Evolutionary conservation across 2,329 filamentous ascomycete genomes (phyloP), one percentile per base, ranked within the genome.

Genomic region (Trichoderma oligosporum): DNA sequence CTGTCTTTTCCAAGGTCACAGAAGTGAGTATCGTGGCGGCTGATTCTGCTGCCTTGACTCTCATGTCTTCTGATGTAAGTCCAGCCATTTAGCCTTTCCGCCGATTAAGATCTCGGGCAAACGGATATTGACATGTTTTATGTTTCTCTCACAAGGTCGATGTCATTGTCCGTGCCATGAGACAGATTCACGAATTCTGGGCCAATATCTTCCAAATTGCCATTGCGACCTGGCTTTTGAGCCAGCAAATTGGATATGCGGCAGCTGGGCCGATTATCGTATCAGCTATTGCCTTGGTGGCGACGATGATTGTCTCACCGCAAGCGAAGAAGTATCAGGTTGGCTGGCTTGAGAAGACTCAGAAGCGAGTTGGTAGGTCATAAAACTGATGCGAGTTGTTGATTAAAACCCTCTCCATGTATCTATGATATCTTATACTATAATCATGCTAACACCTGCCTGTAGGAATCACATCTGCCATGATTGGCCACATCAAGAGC

Each of bases 1-100:
- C 67, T 2, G 62, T 63, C 7, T 74, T 71, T 55, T 57, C 63
- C 27, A 72, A 74, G 46, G 66, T 69, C 1, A 71, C 67, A 0
- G 62, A 65, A 6, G 61, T 70, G 27, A 68, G 65, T 5, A 64
- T 66, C 12, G 64, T 65, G 4, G 59, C 61, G 16, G 59, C 64
- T 7, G 68, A 72, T 54, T 66, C 69, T 5, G 69, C 71, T 4
- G 66, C 73, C 1, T 64, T 74, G 14, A 76, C 73, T 2, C 66
- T 76, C 45, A 76, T 76, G 72, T 75, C 72, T 48, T 69, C 73
- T 11, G 73, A 75, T 68, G 69, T 67, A 64, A 63, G 42, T 45
- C 22, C 0, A 14, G 16, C 22, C 5, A 7, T n/a, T 11, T 14
- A 5, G 31, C 31, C 9, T 12, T 24, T 7, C 4, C 11, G 4